Conservation (phyloP, 345 rosid species). For the Eucalyptus curtisii region DNA sequence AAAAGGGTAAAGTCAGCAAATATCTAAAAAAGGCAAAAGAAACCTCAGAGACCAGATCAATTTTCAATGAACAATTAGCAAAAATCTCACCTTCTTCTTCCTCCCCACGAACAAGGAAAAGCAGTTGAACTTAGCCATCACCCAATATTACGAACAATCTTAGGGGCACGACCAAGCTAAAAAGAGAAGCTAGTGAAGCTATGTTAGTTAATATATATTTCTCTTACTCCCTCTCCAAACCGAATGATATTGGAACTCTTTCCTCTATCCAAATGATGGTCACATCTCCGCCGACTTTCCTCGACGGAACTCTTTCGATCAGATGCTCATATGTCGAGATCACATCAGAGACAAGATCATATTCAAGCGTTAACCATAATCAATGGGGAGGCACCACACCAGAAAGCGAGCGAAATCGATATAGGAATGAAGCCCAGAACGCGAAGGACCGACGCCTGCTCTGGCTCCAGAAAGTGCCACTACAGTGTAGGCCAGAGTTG, state of each 20-base stretch:
- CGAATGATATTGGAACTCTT: not conserved
- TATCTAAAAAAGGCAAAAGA: not conserved
- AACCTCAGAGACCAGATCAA: not conserved
- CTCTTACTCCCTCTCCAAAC: not conserved
- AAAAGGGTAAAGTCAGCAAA: not conserved
- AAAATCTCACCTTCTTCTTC: constrained; percentile 30
- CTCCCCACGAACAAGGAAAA: constrained; percentile 10
- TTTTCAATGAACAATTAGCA: not conserved
- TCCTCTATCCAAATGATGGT: not conserved
- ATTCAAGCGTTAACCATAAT: constrained; percentile 47
- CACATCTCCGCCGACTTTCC: constrained; percentile 16
- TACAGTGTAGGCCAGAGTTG: constrained; percentile 70
- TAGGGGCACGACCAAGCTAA: not conserved
- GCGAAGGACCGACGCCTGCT: constrained; percentile 18
- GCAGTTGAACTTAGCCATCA: constrained; percentile 43
- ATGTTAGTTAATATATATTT: not conserved
- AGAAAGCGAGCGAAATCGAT: constrained; percentile 5
- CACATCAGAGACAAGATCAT: not conserved
- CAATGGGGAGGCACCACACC: constrained; percentile 60
- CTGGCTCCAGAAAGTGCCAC: constrained; percentile 25
- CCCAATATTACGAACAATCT: not conserved
- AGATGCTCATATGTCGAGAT: not conserved
- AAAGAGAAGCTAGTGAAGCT: not conserved
- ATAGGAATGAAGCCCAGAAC: constrained; percentile 15
- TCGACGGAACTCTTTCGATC: not conserved